A percentile compares a stretch with the other conserved stretches of the same genome.
These are phyloP conservation scores for Arachnomyces sp. DNA, from an alignment of 2,329 filamentous ascomycete species.

Conservation along the genomic window DNA sequence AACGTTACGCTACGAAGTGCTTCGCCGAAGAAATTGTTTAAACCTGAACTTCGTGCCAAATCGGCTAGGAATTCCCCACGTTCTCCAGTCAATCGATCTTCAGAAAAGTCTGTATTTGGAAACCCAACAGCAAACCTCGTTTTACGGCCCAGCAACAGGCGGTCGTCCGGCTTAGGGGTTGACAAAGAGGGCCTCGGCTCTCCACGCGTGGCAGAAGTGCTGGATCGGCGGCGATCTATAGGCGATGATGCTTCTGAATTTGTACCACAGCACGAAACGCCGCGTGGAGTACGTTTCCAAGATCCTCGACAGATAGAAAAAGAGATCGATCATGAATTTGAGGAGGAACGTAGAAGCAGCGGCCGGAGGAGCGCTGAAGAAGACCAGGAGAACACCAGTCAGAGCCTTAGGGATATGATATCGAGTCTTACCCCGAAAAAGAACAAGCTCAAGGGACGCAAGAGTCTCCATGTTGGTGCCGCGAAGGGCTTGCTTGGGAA, in stretches of 20 bases:
- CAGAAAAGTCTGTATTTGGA: constrained; percentile 46
- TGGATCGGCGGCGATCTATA: constrained; percentile 64
- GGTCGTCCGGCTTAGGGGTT: constrained; percentile 59
- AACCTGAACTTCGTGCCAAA: constrained; percentile 32
- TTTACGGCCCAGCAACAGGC: constrained; percentile 49
- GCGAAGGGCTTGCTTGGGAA: constrained; percentile 67
- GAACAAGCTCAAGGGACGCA: constrained; percentile 56
- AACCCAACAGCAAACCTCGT: constrained; percentile 55
- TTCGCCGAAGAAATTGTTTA: constrained; percentile 44
- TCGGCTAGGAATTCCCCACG: constrained; percentile 28
- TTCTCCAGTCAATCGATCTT: constrained; percentile 42
- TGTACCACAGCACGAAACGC: constrained; percentile 41
- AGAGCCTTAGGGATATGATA: constrained; percentile 69
- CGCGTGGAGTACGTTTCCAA: constrained; percentile 52
- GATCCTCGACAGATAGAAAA: constrained; percentile 55
- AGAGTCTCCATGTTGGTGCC: constrained; percentile 68
- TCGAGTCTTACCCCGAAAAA: constrained; percentile 70
- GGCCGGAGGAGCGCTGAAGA: constrained; percentile 42
- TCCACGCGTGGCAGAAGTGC: constrained; percentile 60
- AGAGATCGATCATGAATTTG: constrained; percentile 55
- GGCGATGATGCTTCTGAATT: constrained; percentile 59
- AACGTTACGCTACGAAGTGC: constrained; percentile 37
- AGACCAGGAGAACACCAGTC: constrained; percentile 53
- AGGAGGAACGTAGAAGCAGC: constrained; percentile 55
- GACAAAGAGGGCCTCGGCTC: constrained; percentile 67